Evolutionary conservation across 768 basidiomycete genomes (phyloP), one percentile per base, ranked within the genome.

Genomic region (Phlegmacium glaucopus): DNA sequence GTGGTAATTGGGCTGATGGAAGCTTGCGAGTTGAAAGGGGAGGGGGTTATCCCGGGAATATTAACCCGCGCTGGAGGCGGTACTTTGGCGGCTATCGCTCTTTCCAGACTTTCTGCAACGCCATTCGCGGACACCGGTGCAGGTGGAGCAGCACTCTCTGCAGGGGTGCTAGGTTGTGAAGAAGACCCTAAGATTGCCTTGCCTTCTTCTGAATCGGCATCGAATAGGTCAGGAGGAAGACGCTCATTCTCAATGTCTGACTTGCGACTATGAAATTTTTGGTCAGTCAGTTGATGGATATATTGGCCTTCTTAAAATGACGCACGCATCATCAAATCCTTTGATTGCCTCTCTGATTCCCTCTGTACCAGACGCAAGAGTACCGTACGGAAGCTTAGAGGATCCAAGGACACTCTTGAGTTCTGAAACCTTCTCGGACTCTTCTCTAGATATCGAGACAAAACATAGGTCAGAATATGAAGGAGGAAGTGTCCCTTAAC

Each of bases 241-340:
- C 94, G 87, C 68, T 99, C 96, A 69, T 98, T 98, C 70, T 98
- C 95, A 55, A 98, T 97, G 74, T 98, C 96, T 37, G 90, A 92
- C 72, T 94, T 94, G 51, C 94, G 92, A 35, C 93, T 94, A 55
- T 18, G 36, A 18, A 11, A 26, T 30, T n/a, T 37, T 17, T 25
- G 16, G 10, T 5, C 2, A 22, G 22, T 22, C 22, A 22, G 22
- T 22, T 22, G 22, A 22, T 22, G 22, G 22, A 2, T 5, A 22
- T 22, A 2, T 3, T 3, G 3, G 5, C 2, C 5, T 22, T 3
- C 5, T 22, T 3, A 22, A 10, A 35, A 25, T 15, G 41, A 86
- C 93, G 54, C 72, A 94, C 92, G 96, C 96, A 63, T 97, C 95
- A 12, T 91, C 90, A 66, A 97, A 99, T 50, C 86, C 86, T 47